These are phyloP conservation scores for Neoboletus subvelutipes DNA, from an alignment of 768 basidiomycete genomes.

Conservation along the genomic window DNA sequence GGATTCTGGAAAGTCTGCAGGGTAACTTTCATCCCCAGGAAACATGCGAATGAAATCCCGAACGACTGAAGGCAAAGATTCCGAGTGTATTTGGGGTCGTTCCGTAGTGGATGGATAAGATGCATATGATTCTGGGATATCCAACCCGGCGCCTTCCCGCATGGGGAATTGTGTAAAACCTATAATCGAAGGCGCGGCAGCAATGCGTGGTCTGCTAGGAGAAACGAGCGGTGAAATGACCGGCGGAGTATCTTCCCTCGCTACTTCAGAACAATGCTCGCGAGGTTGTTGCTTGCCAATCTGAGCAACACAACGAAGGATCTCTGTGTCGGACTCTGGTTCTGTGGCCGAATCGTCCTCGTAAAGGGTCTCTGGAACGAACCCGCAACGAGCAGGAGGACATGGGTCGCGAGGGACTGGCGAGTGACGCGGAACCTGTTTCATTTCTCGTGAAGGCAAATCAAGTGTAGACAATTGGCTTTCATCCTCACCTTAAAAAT, in stretches of 20 bases:
- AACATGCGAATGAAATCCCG: constrained; percentile 35
- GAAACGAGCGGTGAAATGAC: constrained; percentile 31
- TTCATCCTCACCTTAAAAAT: constrained; percentile 10
- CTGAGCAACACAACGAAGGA: constrained; percentile 18
- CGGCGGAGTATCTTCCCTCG: constrained; percentile 4
- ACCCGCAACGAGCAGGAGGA: background rate
- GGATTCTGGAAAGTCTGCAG: constrained; percentile 34
- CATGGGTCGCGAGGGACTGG: background rate
- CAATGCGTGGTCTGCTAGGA: constrained; percentile 21
- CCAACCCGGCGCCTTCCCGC: constrained; percentile 11
- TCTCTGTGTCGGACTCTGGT: constrained; percentile 34
- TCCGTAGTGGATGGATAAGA: background rate
- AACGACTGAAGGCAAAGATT: constrained; percentile 29
- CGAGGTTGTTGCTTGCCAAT: constrained; percentile 14
- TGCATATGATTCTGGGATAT: background rate
- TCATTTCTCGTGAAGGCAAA: background rate
- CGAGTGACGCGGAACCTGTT: background rate
- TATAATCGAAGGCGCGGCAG: background rate
- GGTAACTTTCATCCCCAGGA: constrained; percentile 34
- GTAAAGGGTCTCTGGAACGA: background rate
- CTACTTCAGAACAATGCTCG: background rate
- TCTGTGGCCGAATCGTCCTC: constrained; percentile 33
- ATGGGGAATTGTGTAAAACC: constrained; percentile 2
- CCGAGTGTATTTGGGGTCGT: constrained; percentile 1
- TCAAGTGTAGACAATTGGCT: background rate